Evolutionary conservation across 371 early-diverging fungal species (phyloP), one percentile per base, ranked within the genome.

Genomic region (Haplosporangium sp.): DNA sequence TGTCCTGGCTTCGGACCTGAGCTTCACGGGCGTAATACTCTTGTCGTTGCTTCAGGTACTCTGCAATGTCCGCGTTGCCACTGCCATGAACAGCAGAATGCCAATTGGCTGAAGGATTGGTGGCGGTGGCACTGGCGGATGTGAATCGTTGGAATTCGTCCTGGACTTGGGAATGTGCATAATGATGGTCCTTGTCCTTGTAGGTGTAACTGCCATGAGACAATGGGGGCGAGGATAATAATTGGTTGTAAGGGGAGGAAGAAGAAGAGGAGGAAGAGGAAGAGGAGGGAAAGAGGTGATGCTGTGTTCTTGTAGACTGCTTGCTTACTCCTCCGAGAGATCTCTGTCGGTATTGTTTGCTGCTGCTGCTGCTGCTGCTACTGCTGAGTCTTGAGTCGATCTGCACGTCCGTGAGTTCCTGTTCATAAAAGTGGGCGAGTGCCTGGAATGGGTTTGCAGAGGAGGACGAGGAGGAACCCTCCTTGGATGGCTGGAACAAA

Each of bases 341-440:
- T 41, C 56, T 54, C 40, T 72, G 73, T 16, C 48, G 47, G 42
- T 37, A 41, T n/a, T 62, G 60, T 9, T 58, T 50, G 41, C 56
- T 56, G 21, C 36, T 38, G 14, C 10, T 29, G n/a, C 23, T 59
- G 47, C 23, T 57, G 62, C 46, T 63, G 47, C 18, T 12, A 54
- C 21, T 40, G 18, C 42, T 23, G 56, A 68, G 64, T 2, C 60
- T 59, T 6, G 60, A 18, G 48, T 76, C 77, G 16, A 64, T 60
- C 10, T 67, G 59, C 8, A 51, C 50, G n/a, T 67, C 69, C n/a
- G 62, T 57, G 48, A 72, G 59, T 51, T 77, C 79, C 43, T 77
- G 79, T 29, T 77, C 79, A 23, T 77, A 77, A 68, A 77, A 72
- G 58, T 72, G 72, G 23, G 72, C 43, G 11, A 77, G 62, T 12